Conservation (phyloP, 352 stramenopile genomes). For the Phytophthora citricola region DNA sequence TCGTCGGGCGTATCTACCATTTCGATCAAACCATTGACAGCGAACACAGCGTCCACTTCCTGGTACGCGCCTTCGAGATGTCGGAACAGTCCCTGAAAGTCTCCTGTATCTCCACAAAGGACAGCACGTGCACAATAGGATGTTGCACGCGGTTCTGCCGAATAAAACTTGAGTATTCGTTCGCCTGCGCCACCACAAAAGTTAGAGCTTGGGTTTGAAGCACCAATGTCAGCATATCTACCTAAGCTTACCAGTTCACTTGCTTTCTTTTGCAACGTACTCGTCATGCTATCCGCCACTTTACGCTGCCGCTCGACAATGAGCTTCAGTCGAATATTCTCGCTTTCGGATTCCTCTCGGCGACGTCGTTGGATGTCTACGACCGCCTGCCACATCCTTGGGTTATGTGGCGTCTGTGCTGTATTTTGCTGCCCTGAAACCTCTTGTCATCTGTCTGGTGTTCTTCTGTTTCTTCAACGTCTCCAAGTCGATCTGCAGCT, state of each 20-base stretch:
- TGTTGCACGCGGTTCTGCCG: conserved; percentile 5
- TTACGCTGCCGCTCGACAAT: conserved; percentile 39
- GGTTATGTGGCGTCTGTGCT: not conserved
- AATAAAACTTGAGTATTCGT: conserved; percentile 24
- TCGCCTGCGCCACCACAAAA: conserved; percentile 7
- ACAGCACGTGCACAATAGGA: conserved; percentile 18
- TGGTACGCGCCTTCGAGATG: conserved; percentile 29
- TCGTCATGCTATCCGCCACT: conserved; percentile 16
- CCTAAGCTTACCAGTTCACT: conserved; percentile 7
- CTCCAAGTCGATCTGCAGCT: conserved; percentile 28
- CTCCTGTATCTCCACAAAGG: conserved; percentile 12
- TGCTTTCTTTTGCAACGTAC: conserved; percentile 13
- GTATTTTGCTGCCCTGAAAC: not conserved
- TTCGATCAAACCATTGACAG: conserved; percentile 23
- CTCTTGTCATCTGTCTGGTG: not conserved
- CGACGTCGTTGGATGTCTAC: conserved; percentile 31
- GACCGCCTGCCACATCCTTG: conserved; percentile 28
- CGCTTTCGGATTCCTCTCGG: conserved; percentile 37
- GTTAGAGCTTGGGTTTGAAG: not conserved
- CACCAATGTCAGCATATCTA: not conserved
- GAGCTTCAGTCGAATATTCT: conserved; percentile 50
- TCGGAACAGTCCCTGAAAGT: conserved; percentile 27
- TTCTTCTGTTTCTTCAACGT: conserved; percentile 9
- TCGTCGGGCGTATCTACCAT: conserved; percentile 35
- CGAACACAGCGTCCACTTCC: conserved; percentile 33